These are phyloP conservation scores for Arctium lappa DNA, from an alignment of 129 eudicot genomes.

Conservation along the genomic window DNA sequence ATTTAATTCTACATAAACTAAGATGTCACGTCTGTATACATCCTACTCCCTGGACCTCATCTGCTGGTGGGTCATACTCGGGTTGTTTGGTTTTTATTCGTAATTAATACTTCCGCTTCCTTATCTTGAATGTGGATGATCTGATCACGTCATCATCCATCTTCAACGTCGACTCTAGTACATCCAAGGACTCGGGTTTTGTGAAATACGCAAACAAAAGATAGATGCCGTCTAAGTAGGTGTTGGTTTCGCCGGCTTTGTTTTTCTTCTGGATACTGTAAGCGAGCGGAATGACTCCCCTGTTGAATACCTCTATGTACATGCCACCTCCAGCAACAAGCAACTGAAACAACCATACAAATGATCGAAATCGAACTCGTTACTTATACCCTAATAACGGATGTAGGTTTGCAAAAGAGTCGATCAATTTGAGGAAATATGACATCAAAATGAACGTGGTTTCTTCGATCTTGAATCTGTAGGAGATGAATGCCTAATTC, in stretches of 20 bases:
- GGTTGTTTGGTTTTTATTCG: neutral
- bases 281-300: conserved; percentile 66
- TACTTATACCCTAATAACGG: neutral
- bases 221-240: conserved; percentile 68
- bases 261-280: conserved; percentile 70
- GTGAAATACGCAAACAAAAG: conserved; percentile 81
- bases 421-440: too few species aligned
- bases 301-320: conserved; percentile 75
- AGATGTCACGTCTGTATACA: neutral
- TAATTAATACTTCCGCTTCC: conserved; percentile 49
- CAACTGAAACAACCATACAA: conserved; percentile 41
- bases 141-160: conserved; percentile 62
- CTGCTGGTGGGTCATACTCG: neutral
- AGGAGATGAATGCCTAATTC: too few species aligned
- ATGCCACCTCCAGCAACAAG: conserved; percentile 88
- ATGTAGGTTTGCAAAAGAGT: too few species aligned
- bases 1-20: neutral
- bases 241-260: conserved; percentile 71
- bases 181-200: conserved; percentile 58
- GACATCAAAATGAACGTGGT: too few species aligned
- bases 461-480: too few species aligned
- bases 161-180: conserved; percentile 38
- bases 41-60: neutral
- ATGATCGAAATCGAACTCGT: neutral
- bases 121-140: conserved; percentile 55